Conservation (phyloP, 2,329 filamentous ascomycete species). For the Chalaropsis ovoidea region DNA sequence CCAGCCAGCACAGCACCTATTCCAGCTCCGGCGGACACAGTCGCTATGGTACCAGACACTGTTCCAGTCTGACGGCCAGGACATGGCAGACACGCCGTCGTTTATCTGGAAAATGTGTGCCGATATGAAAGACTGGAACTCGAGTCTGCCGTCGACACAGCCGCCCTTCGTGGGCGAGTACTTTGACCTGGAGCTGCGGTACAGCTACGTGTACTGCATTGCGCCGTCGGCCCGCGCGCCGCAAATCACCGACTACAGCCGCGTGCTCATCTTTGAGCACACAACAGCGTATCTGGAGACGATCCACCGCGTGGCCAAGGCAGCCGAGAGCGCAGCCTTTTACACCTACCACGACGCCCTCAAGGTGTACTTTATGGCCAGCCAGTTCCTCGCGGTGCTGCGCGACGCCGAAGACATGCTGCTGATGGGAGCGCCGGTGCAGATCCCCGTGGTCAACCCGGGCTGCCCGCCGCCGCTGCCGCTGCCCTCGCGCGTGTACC, state of each 20-base stretch:
- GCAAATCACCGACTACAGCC: conserved; percentile 62
- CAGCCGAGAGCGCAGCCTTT: conserved; percentile 51
- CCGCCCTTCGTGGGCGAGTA: conserved; percentile 58
- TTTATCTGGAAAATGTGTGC: conserved; percentile 69
- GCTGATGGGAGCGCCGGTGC: conserved; percentile 39
- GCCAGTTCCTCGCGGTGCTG: conserved; percentile 53
- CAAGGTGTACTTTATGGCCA: conserved; percentile 66
- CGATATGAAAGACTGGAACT: conserved; percentile 70
- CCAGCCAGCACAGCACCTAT: conserved; percentile 64
- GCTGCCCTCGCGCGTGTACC: conserved; percentile 38
- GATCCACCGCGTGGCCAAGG: conserved; percentile 57
- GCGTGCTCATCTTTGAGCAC: conserved; percentile 75
- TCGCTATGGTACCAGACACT: conserved; percentile 84
- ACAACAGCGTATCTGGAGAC: conserved; percentile 70
- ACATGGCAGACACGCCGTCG: conserved; percentile 56
- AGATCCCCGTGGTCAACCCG: conserved; percentile 37
- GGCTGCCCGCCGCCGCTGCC: conserved; percentile 44
- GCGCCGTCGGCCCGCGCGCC: conserved; percentile 69
- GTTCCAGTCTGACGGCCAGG: conserved; percentile 64
- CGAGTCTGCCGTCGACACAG: conserved; percentile 58
- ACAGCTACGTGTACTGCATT: conserved; percentile 83
- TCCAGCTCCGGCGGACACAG: conserved; percentile 73
- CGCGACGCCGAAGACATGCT: conserved; percentile 48
- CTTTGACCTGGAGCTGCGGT: conserved; percentile 80
- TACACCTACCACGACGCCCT: conserved; percentile 83